phyloP scores from a whole-genome alignment of 2,329 filamentous ascomycete species.

The Calonectria crousiana region DNA sequence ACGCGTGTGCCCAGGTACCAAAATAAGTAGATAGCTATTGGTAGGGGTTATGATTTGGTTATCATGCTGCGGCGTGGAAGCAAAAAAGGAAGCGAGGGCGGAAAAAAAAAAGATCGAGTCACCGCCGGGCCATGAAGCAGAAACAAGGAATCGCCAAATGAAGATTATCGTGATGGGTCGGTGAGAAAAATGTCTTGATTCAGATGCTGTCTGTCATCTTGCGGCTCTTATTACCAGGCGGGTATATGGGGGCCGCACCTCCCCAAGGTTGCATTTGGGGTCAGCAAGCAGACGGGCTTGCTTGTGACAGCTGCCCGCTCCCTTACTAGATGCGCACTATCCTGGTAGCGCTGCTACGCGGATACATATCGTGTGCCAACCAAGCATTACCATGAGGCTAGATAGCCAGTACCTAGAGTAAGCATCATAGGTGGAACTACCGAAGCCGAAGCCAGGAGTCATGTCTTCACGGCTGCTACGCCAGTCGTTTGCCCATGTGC shows the following conservation, averaged over 20 bases:
- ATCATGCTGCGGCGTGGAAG: neutral
- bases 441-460: neutral
- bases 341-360: neutral
- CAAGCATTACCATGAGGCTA: neutral
- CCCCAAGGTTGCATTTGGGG: neutral
- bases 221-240: constrained; percentile 16
- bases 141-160: neutral
- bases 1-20: constrained; percentile 17
- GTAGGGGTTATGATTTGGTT: neutral
- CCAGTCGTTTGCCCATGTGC: constrained; percentile 1
- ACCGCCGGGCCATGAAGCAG: neutral
- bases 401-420: neutral
- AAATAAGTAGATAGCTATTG: neutral
- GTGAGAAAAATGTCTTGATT: neutral
- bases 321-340: neutral
- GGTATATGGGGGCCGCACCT: no score
- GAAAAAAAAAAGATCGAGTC: neutral
- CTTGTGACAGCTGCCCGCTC: constrained; percentile 5
- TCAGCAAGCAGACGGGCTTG: neutral
- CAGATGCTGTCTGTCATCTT: constrained; percentile 17
- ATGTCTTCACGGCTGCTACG: neutral
- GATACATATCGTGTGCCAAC: neutral
- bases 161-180: neutral
- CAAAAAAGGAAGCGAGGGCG: neutral
- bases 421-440: neutral